These are phyloP conservation scores for Lasiosphaeria hispida DNA, from an alignment of 495 filamentous ascomycete species.

Conservation along the genomic window DNA sequence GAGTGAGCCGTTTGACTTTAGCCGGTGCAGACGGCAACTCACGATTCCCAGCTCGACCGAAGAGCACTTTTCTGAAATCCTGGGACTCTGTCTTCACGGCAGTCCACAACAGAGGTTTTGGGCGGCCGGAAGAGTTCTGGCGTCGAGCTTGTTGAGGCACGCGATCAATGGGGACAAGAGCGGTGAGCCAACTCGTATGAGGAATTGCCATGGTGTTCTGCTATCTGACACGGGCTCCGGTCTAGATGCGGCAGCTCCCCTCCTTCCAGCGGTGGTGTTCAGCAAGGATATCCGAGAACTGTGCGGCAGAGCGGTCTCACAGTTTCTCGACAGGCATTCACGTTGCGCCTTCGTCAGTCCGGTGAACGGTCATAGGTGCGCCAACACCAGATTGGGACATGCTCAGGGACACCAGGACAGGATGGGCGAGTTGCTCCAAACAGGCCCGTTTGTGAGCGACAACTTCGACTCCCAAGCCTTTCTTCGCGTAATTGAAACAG, in stretches of 20 bases:
- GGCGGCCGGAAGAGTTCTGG: neutral
- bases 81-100: neutral
- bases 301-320: neutral
- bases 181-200: too few species aligned
- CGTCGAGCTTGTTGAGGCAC: neutral
- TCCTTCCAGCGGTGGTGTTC: neutral
- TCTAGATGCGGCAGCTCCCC: neutral
- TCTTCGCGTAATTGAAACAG: neutral
- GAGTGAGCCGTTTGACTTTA: neutral
- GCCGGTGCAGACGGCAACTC: neutral
- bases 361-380: neutral
- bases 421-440: neutral
- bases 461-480: neutral
- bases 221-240: neutral
- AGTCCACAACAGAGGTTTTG: neutral
- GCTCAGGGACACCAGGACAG: neutral
- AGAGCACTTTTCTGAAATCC: neutral
- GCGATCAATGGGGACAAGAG: neutral
- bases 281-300: neutral
- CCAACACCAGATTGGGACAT: neutral
- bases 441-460: neutral
- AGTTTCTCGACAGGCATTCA: neutral
- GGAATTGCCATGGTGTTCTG: neutral
- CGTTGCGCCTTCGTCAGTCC: neutral
- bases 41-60: neutral